Conservation (phyloP, 306 rosid species). For the Glycyrrhiza uralensis region DNA sequence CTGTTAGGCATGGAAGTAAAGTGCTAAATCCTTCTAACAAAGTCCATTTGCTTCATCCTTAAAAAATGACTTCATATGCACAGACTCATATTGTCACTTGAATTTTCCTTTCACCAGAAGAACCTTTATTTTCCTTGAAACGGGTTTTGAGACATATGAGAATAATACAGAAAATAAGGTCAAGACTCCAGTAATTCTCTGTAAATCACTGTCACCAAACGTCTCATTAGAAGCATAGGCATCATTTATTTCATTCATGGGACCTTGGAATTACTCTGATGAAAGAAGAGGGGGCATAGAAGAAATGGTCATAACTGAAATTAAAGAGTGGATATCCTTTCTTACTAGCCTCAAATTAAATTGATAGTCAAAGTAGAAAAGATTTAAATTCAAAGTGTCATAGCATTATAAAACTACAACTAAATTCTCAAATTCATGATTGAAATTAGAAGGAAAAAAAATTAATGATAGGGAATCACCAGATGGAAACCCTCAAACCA, state of each 20-base stretch:
- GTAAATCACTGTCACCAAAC: constrained; percentile 10
- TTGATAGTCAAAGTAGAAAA: constrained; percentile 22
- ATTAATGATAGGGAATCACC: constrained; percentile 33
- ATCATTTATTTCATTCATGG: not conserved
- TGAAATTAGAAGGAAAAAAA: constrained; percentile 30
- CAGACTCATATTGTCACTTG: not conserved
- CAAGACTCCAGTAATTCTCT: not conserved
- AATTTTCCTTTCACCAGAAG: not conserved
- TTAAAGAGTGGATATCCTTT: not conserved
- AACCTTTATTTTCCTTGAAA: not conserved
- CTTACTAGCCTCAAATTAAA: constrained; percentile 5
- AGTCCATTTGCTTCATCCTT: not conserved
- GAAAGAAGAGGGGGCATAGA: not conserved
- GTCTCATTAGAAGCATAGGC: not conserved
- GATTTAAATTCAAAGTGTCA: constrained; percentile 18
- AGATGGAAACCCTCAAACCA: constrained; percentile 36
- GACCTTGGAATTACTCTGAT: not conserved
- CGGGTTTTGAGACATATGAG: not conserved
- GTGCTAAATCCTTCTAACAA: not conserved
- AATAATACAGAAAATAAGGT: constrained; percentile 7
- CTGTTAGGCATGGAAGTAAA: not conserved
- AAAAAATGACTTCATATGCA: not conserved
- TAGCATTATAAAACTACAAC: constrained; percentile 40
- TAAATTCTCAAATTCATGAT: constrained; percentile 50
- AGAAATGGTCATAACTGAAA: not conserved